These are phyloP conservation scores for Trypanosoma platydactyli DNA, from an alignment of 208 protist genomes.

Conservation along the genomic window DNA sequence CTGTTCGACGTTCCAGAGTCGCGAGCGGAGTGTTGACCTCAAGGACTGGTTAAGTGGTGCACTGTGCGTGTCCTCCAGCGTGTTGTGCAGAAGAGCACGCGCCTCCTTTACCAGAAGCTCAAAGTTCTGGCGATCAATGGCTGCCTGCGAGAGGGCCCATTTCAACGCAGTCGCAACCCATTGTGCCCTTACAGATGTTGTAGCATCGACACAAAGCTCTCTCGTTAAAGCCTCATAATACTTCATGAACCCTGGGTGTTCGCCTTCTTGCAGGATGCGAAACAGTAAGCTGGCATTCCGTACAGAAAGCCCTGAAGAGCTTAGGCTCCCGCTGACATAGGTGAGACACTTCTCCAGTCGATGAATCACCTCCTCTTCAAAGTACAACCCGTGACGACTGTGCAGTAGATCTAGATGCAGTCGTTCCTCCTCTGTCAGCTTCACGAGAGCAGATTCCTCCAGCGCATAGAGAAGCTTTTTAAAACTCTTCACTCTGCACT, in stretches of 20 bases:
- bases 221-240: constrained; percentile 58
- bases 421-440: constrained; percentile 47
- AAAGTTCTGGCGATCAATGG: constrained; percentile 4
- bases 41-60: not conserved
- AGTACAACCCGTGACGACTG: constrained; percentile 50
- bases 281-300: constrained; percentile 59
- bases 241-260: constrained; percentile 57
- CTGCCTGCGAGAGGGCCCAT: constrained; percentile 21
- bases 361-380: constrained; percentile 40
- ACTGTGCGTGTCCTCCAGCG: not conserved
- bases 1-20: constrained; percentile 8
- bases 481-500: constrained; percentile 56
- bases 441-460: constrained; percentile 51
- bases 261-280: constrained; percentile 69
- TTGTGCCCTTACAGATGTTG: constrained; percentile 2
- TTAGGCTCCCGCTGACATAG: constrained; percentile 2
- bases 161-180: constrained; percentile 29
- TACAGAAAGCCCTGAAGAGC: constrained; percentile 36
- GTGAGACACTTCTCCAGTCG: constrained; percentile 29
- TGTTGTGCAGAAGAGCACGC: constrained; percentile 1
- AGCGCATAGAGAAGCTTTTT: constrained; percentile 58
- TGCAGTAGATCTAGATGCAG: constrained; percentile 69
- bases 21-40: constrained; percentile 12
- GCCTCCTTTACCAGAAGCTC: constrained; percentile 26
- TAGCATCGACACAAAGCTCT: constrained; percentile 6